Percentiles rank a stretch among this genome's conserved stretches.
Evolutionary conservation across 805 yeast species (phyloP).

Genomic region (Pichia rugopelliculosa): DNA sequence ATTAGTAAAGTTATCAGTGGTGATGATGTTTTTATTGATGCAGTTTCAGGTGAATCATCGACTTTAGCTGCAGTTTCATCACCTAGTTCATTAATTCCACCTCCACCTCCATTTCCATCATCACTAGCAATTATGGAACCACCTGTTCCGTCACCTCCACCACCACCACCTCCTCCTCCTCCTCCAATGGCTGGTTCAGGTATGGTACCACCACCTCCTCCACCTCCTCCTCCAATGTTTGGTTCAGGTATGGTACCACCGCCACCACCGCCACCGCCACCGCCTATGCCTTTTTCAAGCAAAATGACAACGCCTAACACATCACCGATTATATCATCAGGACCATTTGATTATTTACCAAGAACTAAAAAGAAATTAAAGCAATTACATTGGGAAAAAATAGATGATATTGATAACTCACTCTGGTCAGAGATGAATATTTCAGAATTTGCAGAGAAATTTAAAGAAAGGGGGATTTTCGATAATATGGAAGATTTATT

Average conservation of each 20-base stretch:
- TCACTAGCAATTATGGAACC: no score
- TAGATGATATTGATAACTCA: conserved; percentile 76
- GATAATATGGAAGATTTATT: conserved; percentile 80
- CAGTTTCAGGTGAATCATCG: no score
- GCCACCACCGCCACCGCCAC: conserved; percentile 30
- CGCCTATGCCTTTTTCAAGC: conserved; percentile 23
- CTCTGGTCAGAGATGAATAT: conserved; percentile 74
- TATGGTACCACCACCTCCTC: conserved; percentile 24
- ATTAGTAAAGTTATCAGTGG: not conserved
- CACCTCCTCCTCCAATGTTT: conserved; percentile 24
- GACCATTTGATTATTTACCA: conserved; percentile 45
- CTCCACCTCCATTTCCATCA: no score
- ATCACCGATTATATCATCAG: conserved; percentile 22
- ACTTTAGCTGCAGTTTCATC: no score
- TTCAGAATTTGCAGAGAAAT: conserved; percentile 49
- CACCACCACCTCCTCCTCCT: conserved; percentile 21
- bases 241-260: conserved; percentile 21
- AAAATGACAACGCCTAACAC: conserved; percentile 1
- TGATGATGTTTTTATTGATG: not conserved
- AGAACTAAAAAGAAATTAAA: conserved; percentile 74
- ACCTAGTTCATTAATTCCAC: no score
- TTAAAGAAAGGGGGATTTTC: conserved; percentile 71
- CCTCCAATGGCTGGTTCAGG: conserved; percentile 15
- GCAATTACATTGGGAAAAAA: conserved; percentile 95
- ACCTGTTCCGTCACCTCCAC: conserved; percentile 5